These are phyloP conservation scores for Raphanus sativus DNA, from an alignment of 345 rosid species.

Conservation along the genomic window DNA sequence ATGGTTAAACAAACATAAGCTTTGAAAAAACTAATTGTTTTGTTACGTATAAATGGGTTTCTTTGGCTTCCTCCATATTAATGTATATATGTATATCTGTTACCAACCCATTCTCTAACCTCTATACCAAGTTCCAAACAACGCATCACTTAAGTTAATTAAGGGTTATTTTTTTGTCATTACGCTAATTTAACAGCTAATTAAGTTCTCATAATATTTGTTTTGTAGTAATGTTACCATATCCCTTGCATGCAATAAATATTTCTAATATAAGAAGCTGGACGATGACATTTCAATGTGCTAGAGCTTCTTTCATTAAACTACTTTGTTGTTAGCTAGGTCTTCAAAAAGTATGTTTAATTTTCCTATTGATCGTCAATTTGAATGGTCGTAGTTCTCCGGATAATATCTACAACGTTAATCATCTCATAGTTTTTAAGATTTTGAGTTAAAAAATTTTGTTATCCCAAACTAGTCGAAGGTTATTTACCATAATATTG, in stretches of 20 bases:
- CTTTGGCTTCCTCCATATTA: neutral
- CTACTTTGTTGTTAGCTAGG: neutral
- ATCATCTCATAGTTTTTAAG: neutral
- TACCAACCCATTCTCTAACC: slow-evolving; percentile 20
- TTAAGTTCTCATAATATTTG: neutral
- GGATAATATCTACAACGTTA: neutral
- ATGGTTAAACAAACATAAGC: neutral
- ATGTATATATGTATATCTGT: slow-evolving; percentile 4
- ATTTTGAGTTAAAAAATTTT: neutral
- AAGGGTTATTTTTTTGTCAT: neutral
- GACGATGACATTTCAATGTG: neutral
- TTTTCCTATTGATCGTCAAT: neutral
- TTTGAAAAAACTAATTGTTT: neutral
- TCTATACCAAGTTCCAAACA: slow-evolving; percentile 6
- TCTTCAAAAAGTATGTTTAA: neutral
- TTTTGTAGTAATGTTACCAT: neutral
- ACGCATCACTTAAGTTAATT: neutral
- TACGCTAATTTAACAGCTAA: neutral
- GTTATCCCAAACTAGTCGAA: neutral
- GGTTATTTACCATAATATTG: neutral
- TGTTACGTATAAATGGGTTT: neutral
- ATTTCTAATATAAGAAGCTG: neutral
- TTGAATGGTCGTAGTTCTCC: neutral
- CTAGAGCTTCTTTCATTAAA: neutral
- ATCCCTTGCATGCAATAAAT: neutral